phyloP scores from a whole-genome alignment of 2,329 filamentous ascomycete species.

The Penicillium sp. region DNA sequence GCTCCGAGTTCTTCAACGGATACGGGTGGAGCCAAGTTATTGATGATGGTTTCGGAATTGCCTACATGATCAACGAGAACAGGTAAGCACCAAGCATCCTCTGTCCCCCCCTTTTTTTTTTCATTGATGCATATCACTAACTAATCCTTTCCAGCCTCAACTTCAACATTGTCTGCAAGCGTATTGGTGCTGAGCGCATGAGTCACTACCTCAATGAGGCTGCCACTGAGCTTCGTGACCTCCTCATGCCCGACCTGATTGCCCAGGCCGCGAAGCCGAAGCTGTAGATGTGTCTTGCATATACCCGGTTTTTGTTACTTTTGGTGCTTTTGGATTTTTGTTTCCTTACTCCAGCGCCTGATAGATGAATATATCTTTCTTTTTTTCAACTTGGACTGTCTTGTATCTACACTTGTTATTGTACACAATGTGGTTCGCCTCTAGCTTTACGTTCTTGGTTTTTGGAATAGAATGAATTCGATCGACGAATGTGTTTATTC shows the following conservation, averaged over 20 bases:
- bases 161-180: slow-evolving; percentile 97
- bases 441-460: neutral
- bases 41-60: slow-evolving; percentile 92
- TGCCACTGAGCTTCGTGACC: slow-evolving; percentile 80
- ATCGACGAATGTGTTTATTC: neutral
- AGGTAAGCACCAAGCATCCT: slow-evolving; percentile 53
- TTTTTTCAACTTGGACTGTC: neutral
- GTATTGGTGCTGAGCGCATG: slow-evolving; percentile 86
- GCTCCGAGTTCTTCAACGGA: slow-evolving; percentile 96
- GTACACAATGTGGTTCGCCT: neutral
- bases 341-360: slow-evolving; percentile 4
- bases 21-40: slow-evolving; percentile 99
- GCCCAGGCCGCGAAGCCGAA: slow-evolving; percentile 76
- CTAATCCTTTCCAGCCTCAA: slow-evolving; percentile 64
- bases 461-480: neutral
- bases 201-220: slow-evolving; percentile 95
- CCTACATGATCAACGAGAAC: slow-evolving; percentile 99
- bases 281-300: slow-evolving; percentile 56
- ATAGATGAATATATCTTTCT: slow-evolving; percentile 10
- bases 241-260: slow-evolving; percentile 72
- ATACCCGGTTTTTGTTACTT: slow-evolving; percentile 6
- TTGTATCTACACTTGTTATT: slow-evolving; percentile 1
- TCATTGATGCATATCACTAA: neutral
- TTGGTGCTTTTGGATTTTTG: neutral
- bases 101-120: neutral